Evolutionary conservation across 2,329 filamentous ascomycete genomes (phyloP), one percentile per base, ranked within the genome.

Genomic region (Epichloe sylvatica): DNA sequence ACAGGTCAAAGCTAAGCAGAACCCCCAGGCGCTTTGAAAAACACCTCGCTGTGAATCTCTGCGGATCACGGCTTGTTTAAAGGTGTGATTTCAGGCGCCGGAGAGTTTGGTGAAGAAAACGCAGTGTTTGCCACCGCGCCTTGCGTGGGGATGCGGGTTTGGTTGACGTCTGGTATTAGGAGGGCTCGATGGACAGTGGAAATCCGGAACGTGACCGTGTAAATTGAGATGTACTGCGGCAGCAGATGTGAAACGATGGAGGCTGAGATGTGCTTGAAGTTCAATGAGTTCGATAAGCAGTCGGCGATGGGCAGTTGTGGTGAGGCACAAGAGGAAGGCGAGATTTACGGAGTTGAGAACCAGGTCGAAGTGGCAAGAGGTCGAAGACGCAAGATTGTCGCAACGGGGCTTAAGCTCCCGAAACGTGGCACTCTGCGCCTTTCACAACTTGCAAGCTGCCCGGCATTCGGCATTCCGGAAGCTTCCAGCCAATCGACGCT

Each of bases 51-150:
- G 82, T 88, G 83, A 84, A 60, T 81, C 85, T 84, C 84, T 57
- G 57, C 51, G 83, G 83, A 83, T 76, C 83, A 90, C 88, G 85
- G 88, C 88, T 63, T 90, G 63, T 90, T 92, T 90, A 88, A 91
- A 90, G 85, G 85, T 74, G 75, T 73, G 48, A 55, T 62, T 64
- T 57, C 57, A 60, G 60, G 64, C 66, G 66, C 62, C 58, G 57
- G 60, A 61, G 57, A 58, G 55, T 42, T 45, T 21, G 38, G 39
- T 25, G 44, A 23, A 11, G 34, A 44, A 33, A 19, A 40, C 3
- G 21, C 8, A 25, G 19, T 5, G 19, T 51, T 51, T 45, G 41
- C 49, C 45, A 45, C 45, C 4, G 45, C 46, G 23, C 17, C 19
- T 36, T 21, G 38, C 33, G 36, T 45, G 30, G 19, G 36, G 5